A percentile compares a stretch with the other conserved stretches of the same genome.
Conservation (phyloP, 768 basidiomycete species). For the Pleurotus platypus region DNA sequence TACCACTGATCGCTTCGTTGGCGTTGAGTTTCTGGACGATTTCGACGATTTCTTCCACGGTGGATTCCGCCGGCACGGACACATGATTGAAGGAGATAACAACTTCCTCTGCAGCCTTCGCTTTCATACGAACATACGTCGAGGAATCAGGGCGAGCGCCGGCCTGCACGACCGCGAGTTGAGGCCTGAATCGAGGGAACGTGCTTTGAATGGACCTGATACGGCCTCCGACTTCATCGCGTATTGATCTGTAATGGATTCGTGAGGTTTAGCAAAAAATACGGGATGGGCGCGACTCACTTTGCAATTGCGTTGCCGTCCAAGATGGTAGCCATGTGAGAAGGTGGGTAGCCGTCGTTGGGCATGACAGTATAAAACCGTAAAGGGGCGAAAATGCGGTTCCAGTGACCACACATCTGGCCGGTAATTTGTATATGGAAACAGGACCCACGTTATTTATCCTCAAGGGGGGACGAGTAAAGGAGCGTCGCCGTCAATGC, state of each 20-base stretch:
- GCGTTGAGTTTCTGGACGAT: conserved; percentile 80
- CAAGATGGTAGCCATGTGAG: conserved; percentile 50
- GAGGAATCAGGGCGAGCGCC: conserved; percentile 88
- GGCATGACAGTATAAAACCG: conserved; percentile 3
- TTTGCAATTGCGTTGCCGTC: conserved; percentile 85
- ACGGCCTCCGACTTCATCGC: conserved; percentile 66
- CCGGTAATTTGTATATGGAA: conserved; percentile 6
- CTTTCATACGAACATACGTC: conserved; percentile 96
- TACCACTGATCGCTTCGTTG: conserved; percentile 78
- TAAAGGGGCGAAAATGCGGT: conserved; percentile 6
- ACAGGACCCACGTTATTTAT: conserved; percentile 8
- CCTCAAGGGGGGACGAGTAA: conserved; percentile 6
- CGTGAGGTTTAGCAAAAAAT: conserved; percentile 7
- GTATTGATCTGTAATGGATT: conserved; percentile 61
- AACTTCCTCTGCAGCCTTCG: conserved; percentile 90
- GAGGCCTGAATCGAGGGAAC: conserved; percentile 87
- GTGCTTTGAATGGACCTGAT: conserved; percentile 62
- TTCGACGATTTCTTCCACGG: conserved; percentile 71
- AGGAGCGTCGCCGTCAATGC: neutral
- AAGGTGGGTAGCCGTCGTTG: neutral
- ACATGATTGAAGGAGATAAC: conserved; percentile 88
- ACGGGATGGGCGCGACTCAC: conserved; percentile 36
- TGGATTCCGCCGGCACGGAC: conserved; percentile 60
- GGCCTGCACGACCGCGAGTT: conserved; percentile 90
- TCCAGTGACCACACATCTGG: conserved; percentile 1